Base-by-base conservation (phyloP, 768 basidiomycete species). In the Peribolospora kevripleyi region DNA sequence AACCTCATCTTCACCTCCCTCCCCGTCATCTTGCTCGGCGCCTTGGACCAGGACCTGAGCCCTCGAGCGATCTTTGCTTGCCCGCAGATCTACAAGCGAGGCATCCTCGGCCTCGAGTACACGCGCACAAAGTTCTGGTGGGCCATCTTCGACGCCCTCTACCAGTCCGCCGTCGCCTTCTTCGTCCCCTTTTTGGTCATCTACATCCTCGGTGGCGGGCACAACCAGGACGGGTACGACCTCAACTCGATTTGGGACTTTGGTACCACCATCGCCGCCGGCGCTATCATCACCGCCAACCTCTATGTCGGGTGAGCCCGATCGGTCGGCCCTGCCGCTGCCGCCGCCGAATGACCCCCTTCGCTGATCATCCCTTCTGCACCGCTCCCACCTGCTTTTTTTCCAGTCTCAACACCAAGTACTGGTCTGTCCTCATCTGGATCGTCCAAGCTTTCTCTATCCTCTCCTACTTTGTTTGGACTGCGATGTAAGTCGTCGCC, bases 21-120 rank as follows among this genome's bases (percentile, higher is more conserved):
- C 14, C 91, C 91, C 13, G 86, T 95, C 58, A 82, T 85, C 51
- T 74, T 80, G 48, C 75, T 95, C 56, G 91, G 91, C 67, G 84
- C 87, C 25, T 91, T 93, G 65, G 91, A 95, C 68, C 88, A 95
- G 69, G 91, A 97, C 66, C 73, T 91, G 62, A 85, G 88, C 64
- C 81, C 84, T 14, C 76, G 78, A 65, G 86, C 84, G 0, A 84
- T 84, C 0, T 69, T 93, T 41, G 87, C 86, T 5, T 93, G 84
- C 70, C 91, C 91, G 5, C 84, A 88, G 61, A 77, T 97, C n/a
- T 97, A 97, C 66, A 73, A 88, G 59, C 80, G 90, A 43, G 91
- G 91, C 37, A 93, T 95, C 59, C 78, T 81, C 11, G 87, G 90
- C 25, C 72, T 88, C 11, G 91, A 93, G 62, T 97, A 93, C 68